Conservation (phyloP, 192 early-diverging fungal genomes). For the Mortierella alpina region DNA sequence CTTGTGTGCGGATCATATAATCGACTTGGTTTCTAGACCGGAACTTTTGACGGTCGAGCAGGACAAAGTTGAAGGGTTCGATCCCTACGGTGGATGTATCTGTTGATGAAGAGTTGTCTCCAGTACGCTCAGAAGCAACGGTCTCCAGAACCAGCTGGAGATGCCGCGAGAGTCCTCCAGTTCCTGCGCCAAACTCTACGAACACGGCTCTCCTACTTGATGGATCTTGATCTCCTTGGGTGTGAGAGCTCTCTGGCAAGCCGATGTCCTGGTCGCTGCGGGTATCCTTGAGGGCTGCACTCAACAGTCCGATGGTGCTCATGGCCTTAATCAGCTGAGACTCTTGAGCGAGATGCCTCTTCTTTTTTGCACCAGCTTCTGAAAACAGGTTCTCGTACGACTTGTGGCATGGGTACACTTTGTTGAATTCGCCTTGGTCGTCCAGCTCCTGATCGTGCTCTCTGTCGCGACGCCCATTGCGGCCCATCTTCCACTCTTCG, state of each 20-base stretch:
- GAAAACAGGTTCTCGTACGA: slow-evolving; percentile 35
- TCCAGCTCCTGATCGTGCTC: not conserved
- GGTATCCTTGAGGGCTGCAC: not conserved
- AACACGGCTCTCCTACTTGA: slow-evolving; percentile 13
- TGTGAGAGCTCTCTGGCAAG: not conserved
- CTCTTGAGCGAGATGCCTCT: slow-evolving; percentile 46
- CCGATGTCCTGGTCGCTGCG: not conserved
- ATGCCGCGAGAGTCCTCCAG: slow-evolving; percentile 45
- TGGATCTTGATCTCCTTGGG: not conserved
- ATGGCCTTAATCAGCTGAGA: slow-evolving; percentile 45
- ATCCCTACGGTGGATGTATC: not conserved
- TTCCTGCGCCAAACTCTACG: slow-evolving; percentile 52
- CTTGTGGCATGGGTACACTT: slow-evolving; percentile 33
- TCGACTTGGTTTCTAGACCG: slow-evolving; percentile 50
- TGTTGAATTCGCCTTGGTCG: not conserved
- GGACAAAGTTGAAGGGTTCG: slow-evolving; percentile 42
- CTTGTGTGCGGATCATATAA: slow-evolving; percentile 52
- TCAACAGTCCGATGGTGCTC: slow-evolving; percentile 15
- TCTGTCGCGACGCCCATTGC: not conserved
- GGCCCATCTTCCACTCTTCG: slow-evolving; percentile 42
- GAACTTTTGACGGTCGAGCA: slow-evolving; percentile 45
- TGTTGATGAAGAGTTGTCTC: not conserved
- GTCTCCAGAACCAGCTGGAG: slow-evolving; percentile 42
- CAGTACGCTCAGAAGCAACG: slow-evolving; percentile 1
- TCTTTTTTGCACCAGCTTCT: slow-evolving; percentile 45